These are phyloP conservation scores for Globomyces pollinis-pini DNA, from an alignment of 192 early-diverging fungal species.

Conservation along the genomic window DNA sequence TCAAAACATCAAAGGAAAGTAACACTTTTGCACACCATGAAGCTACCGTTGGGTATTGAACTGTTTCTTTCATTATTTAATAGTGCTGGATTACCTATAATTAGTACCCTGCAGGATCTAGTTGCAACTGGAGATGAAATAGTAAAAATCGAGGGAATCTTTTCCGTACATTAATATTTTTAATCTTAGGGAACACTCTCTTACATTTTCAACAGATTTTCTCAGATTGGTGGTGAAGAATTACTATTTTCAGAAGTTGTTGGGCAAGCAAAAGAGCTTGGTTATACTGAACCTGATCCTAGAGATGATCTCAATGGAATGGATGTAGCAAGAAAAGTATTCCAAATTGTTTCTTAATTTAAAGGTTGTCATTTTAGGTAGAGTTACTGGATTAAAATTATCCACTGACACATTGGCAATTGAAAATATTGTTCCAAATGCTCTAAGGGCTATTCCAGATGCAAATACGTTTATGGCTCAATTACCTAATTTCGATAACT, in stretches of 20 bases:
- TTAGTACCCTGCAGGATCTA: slow-evolving; percentile 83
- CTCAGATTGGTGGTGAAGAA: slow-evolving; percentile 37
- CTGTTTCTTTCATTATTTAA: too few species aligned
- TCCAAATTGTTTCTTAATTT: slow-evolving; percentile 38
- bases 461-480: slow-evolving; percentile 78
- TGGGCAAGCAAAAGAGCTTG: slow-evolving; percentile 77
- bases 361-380: slow-evolving; percentile 76
- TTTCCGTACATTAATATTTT: too few species aligned
- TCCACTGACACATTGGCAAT: slow-evolving; percentile 71
- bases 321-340: slow-evolving; percentile 99
- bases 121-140: slow-evolving; percentile 91
- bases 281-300: slow-evolving; percentile 98
- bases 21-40: slow-evolving; percentile 78
- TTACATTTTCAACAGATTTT: slow-evolving; percentile 99
- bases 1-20: slow-evolving; percentile 16
- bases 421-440: slow-evolving; percentile 94
- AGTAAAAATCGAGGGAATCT: slow-evolving; percentile 89
- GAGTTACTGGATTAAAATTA: slow-evolving; percentile 75
- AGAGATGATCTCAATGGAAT: slow-evolving; percentile 98
- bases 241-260: slow-evolving; percentile 84
- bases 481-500: slow-evolving; percentile 76
- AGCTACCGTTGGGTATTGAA: slow-evolving; percentile 92
- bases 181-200: slow-evolving; percentile 94
- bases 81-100: slow-evolving; percentile 89
- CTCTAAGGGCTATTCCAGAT: slow-evolving; percentile 59